These are phyloP conservation scores for Leishmania amazonensis DNA, from an alignment of 208 protist genomes.

Conservation along the genomic window DNA sequence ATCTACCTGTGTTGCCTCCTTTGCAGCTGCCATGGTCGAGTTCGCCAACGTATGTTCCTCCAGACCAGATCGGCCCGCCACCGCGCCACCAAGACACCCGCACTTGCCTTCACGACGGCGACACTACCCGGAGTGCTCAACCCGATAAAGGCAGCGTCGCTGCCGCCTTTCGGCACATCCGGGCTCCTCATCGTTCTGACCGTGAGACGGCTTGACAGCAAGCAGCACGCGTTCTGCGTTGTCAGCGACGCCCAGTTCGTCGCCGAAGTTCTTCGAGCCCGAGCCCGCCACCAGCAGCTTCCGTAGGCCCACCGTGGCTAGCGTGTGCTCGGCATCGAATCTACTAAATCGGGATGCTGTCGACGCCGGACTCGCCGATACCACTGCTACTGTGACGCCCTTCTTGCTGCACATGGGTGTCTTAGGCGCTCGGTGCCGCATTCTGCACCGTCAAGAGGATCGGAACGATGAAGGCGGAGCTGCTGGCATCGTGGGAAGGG, in stretches of 20 bases:
- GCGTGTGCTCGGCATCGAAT: conserved; percentile 3
- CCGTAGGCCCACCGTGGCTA: conserved; percentile 2
- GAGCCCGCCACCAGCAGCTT: conserved; percentile 4
- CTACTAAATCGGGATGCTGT: neutral
- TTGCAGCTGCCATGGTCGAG: neutral
- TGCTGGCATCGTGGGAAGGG: too few relatives aligned
- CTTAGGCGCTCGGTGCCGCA: too few relatives aligned
- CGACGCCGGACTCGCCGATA: neutral
- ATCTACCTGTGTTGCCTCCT: neutral
- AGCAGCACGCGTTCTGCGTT: neutral
- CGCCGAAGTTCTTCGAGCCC: neutral
- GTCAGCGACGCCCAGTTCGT: neutral
- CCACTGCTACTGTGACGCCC: neutral
- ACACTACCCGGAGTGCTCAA: neutral
- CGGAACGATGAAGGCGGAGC: too few relatives aligned
- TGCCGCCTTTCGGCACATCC: neutral
- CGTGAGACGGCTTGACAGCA: neutral
- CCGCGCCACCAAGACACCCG: neutral
- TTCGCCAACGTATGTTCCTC: neutral
- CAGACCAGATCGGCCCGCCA: neutral
- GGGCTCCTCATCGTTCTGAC: neutral
- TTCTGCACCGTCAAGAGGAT: too few relatives aligned
- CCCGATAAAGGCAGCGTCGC: neutral
- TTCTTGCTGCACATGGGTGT: too few relatives aligned
- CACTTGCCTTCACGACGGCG: neutral